Percentiles rank a stretch among this genome's conserved stretches.
Conservation (phyloP, 805 yeast species). For the Zygosaccharomyces siamensis region DNA sequence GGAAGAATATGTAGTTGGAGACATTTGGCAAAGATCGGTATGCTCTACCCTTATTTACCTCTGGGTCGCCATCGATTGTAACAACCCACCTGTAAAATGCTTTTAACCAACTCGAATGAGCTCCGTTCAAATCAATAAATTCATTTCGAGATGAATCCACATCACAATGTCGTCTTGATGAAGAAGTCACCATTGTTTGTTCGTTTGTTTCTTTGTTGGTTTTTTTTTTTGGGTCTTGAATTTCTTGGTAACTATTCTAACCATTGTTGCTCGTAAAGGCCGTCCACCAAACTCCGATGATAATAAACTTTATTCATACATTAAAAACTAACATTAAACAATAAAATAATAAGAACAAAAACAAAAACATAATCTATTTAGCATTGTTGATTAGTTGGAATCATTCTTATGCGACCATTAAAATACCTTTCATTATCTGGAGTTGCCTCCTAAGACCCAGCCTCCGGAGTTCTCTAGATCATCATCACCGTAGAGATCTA, state of each 20-base stretch:
- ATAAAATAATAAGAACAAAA: background rate
- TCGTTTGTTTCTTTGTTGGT: background rate
- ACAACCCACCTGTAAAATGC: constrained; percentile 20
- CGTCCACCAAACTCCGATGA: background rate
- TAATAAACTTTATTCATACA: background rate
- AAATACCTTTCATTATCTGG: constrained; percentile 15
- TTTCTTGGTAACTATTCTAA: no score
- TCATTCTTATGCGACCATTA: background rate
- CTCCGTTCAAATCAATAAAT: background rate
- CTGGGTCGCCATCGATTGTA: constrained; percentile 23
- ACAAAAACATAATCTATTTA: background rate
- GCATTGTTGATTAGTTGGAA: background rate
- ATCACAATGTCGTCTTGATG: background rate
- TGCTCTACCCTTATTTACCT: constrained; percentile 13
- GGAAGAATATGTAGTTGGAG: constrained; percentile 44
- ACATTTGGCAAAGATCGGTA: constrained; percentile 23
- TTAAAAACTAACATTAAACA: background rate
- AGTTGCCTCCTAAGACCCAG: constrained; percentile 34
- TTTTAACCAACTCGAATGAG: constrained; percentile 6
- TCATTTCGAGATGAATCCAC: background rate
- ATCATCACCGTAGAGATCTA: constrained; percentile 31
- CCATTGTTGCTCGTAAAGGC: background rate
- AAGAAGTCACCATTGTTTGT: background rate
- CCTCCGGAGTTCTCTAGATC: constrained; percentile 23
- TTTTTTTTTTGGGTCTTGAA: background rate